A percentile compares a stretch with the other conserved stretches of the same genome.
phyloP scores from a whole-genome alignment of 768 basidiomycete genomes.

The Suillus ampliporus region DNA sequence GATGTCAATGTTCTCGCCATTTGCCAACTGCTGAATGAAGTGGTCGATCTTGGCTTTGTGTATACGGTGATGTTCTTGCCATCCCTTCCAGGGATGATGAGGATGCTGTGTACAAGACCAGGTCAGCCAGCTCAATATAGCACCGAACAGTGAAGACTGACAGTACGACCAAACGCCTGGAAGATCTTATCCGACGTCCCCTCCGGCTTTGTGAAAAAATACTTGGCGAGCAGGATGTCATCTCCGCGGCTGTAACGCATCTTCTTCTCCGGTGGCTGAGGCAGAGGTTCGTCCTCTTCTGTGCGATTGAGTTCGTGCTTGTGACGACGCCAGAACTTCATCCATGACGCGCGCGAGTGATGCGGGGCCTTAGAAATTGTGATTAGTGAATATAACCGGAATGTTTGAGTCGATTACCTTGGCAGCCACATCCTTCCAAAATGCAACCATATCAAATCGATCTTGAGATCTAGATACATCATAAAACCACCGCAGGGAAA shows the following conservation, averaged over 20 bases:
- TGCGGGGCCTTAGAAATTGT: constrained; percentile 68
- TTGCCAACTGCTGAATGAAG: constrained; percentile 63
- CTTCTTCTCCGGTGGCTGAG: constrained; percentile 83
- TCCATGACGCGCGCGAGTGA: constrained; percentile 92
- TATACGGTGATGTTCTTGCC: constrained; percentile 91
- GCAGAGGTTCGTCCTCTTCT: constrained; percentile 72
- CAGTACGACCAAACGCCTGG: constrained; percentile 76
- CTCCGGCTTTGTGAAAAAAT: constrained; percentile 73
- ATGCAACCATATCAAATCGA: constrained; percentile 73
- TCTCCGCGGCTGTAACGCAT: constrained; percentile 84
- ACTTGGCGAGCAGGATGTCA: constrained; percentile 78
- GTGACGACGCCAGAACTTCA: constrained; percentile 91
- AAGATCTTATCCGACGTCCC: constrained; percentile 87
- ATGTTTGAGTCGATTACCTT: constrained; percentile 48
- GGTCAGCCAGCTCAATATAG: constrained; percentile 8
- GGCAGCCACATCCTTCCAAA: constrained; percentile 78
- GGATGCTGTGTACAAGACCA: constrained; percentile 58
- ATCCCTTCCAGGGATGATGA: constrained; percentile 93
- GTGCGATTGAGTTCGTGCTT: constrained; percentile 79
- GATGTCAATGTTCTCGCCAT: constrained; percentile 58
- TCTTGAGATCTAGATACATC: constrained; percentile 53
- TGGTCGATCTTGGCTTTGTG: constrained; percentile 89
- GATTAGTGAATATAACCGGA: constrained; percentile 9
- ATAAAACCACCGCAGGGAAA: constrained; percentile 3
- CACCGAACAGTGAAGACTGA: constrained; percentile 38